A percentile compares a stretch with the other conserved stretches of the same genome.
phyloP scores from a whole-genome alignment of 2,329 filamentous ascomycete genomes.

The Pleoardoris graminearum region DNA sequence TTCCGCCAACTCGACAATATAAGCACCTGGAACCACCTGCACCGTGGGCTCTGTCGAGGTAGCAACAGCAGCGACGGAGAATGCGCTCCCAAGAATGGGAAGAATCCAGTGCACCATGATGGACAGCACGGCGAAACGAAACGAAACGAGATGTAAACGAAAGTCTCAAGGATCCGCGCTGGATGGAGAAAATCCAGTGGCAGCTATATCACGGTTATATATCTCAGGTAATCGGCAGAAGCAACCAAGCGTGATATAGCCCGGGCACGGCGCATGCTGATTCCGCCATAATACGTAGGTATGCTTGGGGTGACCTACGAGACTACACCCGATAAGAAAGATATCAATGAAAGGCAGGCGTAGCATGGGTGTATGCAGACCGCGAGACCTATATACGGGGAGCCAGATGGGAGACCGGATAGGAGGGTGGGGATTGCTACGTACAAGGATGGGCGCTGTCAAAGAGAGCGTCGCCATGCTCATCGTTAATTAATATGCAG shows the following conservation, averaged over 20 bases:
- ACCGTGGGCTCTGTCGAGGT: not conserved
- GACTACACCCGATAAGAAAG: constrained; percentile 10
- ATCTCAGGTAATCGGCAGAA: not conserved
- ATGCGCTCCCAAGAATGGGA: constrained; percentile 6
- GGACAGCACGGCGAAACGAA: not conserved
- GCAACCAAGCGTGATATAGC: not conserved
- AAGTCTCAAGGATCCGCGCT: constrained; percentile 1
- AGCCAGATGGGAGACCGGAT: not conserved
- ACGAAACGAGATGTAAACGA: not conserved
- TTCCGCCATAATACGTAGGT: constrained; percentile 2
- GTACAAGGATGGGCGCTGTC: constrained; percentile 7
- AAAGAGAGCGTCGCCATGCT: not conserved
- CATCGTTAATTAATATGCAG: constrained; percentile 8
- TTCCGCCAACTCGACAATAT: constrained; percentile 9
- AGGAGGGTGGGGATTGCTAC: constrained; percentile 2
- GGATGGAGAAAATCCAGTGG: not conserved
- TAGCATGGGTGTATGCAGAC: not conserved
- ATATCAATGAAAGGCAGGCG: constrained; percentile 5
- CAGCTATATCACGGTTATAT: not conserved
- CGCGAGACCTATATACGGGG: constrained; percentile 6
- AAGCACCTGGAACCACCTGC: constrained; percentile 10
- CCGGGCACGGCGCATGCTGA: not conserved
- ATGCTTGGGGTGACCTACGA: not conserved
- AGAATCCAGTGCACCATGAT: constrained; percentile 10
- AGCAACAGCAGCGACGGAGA: constrained; percentile 1